phyloP scores from a whole-genome alignment of 2,329 filamentous ascomycete species.

The Fusarium camptoceras region DNA sequence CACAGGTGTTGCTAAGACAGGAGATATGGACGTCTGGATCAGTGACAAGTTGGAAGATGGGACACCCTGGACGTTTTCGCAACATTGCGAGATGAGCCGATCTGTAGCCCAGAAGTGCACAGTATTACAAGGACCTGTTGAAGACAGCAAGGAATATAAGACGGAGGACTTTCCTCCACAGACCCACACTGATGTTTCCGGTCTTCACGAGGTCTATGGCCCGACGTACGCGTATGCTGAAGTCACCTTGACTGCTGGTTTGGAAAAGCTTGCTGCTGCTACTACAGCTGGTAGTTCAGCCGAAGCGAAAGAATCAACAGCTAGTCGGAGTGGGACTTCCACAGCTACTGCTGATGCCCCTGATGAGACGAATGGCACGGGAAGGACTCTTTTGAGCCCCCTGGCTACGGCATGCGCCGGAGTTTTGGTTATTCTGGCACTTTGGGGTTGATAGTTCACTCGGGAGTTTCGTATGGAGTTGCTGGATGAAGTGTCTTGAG shows the following conservation, averaged over 20 bases:
- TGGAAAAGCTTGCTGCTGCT: not conserved
- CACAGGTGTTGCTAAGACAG: not conserved
- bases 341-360: not conserved
- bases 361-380: not conserved
- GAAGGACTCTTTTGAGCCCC: not conserved
- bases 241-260: not conserved
- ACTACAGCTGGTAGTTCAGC: not conserved
- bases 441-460: not conserved
- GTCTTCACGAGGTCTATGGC: not conserved
- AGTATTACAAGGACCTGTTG: not conserved
- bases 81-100: conserved; percentile 3
- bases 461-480: not conserved
- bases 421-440: not conserved
- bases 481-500: not conserved
- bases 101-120: not conserved
- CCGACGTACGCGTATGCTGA: not conserved
- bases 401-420: not conserved
- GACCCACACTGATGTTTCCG: not conserved
- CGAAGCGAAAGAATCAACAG: not conserved
- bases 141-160: not conserved
- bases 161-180: not conserved
- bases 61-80: not conserved
- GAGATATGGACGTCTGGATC: not conserved
- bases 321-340: not conserved
- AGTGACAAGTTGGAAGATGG: not conserved